These are phyloP conservation scores for Suillus americanus DNA, from an alignment of 768 basidiomycete species.

Conservation along the genomic window DNA sequence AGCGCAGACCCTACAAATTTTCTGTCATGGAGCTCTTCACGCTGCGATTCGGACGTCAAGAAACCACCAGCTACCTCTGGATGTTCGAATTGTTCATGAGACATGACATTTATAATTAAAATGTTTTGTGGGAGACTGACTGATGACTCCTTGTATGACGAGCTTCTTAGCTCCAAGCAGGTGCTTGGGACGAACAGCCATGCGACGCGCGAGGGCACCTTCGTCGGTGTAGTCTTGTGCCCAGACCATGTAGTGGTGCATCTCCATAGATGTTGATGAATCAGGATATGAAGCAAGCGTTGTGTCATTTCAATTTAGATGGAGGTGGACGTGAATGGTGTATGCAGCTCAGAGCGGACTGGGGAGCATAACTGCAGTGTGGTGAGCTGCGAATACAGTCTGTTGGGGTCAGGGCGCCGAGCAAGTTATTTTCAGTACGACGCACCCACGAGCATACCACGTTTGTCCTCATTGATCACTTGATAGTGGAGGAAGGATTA, in stretches of 20 bases:
- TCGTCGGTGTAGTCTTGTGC: conserved; percentile 66
- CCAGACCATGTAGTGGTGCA: conserved; percentile 45
- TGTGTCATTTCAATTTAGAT: background rate
- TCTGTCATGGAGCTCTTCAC: too few relatives aligned
- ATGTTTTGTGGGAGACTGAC: conserved; percentile 34
- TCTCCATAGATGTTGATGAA: background rate
- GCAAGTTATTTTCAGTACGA: background rate
- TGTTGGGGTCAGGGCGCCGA: background rate
- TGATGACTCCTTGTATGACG: conserved; percentile 46
- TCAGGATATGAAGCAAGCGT: background rate
- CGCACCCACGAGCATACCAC: background rate
- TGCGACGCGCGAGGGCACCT: conserved; percentile 54
- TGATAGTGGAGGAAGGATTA: background rate
- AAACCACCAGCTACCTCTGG: conserved; percentile 6
- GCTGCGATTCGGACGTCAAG: too few relatives aligned
- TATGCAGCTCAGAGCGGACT: background rate
- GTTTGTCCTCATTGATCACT: background rate
- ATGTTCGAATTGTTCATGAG: too few relatives aligned
- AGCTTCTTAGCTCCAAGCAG: conserved; percentile 43
- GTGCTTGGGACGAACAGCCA: conserved; percentile 56
- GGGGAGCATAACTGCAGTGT: background rate
- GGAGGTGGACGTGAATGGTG: too few relatives aligned
- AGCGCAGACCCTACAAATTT: too few relatives aligned
- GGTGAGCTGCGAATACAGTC: too few relatives aligned
- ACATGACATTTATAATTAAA: too few relatives aligned